A percentile compares a stretch with the other conserved stretches of the same genome.
Evolutionary conservation across 495 filamentous ascomycete genomes (phyloP).

Genomic region (Usnea hakonensis): DNA sequence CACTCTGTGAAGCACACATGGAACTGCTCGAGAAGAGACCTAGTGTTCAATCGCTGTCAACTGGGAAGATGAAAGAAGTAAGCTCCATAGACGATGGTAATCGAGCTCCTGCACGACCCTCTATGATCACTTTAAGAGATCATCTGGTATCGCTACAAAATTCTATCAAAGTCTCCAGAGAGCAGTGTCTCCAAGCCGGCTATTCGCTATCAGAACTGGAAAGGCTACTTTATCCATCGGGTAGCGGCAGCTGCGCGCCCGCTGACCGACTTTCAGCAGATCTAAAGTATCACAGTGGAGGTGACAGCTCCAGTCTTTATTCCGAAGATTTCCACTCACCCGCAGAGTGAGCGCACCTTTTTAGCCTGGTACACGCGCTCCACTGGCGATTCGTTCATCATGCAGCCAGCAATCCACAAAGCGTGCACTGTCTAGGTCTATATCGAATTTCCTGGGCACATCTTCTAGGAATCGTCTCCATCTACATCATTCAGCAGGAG

Average conservation of each 20-base stretch:
- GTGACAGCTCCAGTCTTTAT: neutral
- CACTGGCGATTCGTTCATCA: neutral
- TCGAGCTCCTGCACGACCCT: neutral
- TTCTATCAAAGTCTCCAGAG: neutral
- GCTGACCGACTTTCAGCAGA: neutral
- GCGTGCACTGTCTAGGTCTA: too few relatives aligned
- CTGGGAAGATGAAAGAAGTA: neutral
- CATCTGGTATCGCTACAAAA: neutral
- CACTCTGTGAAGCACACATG: neutral
- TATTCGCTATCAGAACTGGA: neutral
- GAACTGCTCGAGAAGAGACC: neutral
- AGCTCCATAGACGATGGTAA: neutral
- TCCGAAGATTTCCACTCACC: neutral
- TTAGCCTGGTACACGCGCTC: neutral
- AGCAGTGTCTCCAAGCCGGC: neutral
- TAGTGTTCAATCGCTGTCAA: neutral
- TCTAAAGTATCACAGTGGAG: neutral
- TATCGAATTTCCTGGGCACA: too few relatives aligned
- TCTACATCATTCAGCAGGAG: too few relatives aligned
- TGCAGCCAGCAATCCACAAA: neutral
- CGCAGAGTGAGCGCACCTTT: neutral
- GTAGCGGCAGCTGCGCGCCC: neutral
- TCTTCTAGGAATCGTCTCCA: too few relatives aligned
- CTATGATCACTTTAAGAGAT: neutral
- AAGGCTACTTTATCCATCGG: neutral